Conservation (phyloP, 2,329 filamentous ascomycete genomes). For the Diaporthe nobilis region DNA sequence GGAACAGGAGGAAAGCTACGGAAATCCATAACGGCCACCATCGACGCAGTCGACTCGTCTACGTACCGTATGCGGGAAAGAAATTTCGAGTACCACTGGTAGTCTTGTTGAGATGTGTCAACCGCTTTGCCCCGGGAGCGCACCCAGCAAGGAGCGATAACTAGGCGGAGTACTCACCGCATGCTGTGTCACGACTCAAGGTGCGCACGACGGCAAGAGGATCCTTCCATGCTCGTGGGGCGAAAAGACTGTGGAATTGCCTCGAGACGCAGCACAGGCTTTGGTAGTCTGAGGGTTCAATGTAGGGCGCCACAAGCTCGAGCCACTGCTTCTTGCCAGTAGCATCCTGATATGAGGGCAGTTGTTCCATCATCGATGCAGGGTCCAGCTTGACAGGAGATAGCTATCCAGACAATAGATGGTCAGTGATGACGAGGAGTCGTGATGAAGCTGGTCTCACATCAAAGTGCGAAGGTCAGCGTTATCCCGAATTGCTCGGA, state of each 20-base stretch:
- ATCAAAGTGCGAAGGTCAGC: neutral
- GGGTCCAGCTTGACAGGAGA: neutral
- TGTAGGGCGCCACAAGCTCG: conserved; percentile 60
- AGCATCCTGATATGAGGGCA: conserved; percentile 70
- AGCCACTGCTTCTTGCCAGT: conserved; percentile 64
- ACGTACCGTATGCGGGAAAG: conserved; percentile 57
- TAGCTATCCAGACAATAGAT: neutral
- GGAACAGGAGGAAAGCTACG: conserved; percentile 46
- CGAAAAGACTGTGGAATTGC: conserved; percentile 64
- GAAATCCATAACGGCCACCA: conserved; percentile 65
- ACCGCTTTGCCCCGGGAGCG: conserved; percentile 14
- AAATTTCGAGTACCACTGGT: conserved; percentile 64
- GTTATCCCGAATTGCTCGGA: neutral
- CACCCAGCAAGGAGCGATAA: neutral
- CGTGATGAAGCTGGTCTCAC: neutral
- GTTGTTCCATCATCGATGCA: conserved; percentile 49
- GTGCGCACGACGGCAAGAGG: conserved; percentile 57
- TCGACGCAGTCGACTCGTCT: conserved; percentile 53
- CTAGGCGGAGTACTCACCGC: conserved; percentile 55
- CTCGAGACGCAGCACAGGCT: conserved; percentile 64
- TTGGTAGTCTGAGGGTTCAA: conserved; percentile 58
- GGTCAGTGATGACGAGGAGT: neutral
- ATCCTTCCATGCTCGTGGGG: conserved; percentile 67
- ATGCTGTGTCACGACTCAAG: conserved; percentile 58
- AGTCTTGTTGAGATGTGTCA: conserved; percentile 55